Base-by-base conservation (phyloP, 345 rosid genomes). In the Populus pruinosa region DNA sequence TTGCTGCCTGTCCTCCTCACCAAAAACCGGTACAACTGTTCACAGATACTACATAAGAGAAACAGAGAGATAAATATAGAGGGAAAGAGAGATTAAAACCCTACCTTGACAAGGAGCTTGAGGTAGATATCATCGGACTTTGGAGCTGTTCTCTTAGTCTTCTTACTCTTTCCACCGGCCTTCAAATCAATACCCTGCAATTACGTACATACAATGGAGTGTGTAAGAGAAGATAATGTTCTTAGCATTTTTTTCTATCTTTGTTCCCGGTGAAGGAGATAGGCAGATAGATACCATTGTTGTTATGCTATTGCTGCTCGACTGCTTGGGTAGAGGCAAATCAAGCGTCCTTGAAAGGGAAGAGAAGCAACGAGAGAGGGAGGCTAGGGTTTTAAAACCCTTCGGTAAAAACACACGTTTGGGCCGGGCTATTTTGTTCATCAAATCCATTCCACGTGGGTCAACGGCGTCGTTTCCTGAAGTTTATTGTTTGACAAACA, bases 151-250 rank as follows among this genome's bases (percentile, higher is more conserved):
- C 99, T 83, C 82, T 85, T 91, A 56, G 99, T 86, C 87, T 92
- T 92, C 91, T 96, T 96, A 82, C 92, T 91, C 94, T 96, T 96
- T 70, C 99, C 98, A 83, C 98, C 99, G 17, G 99, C 99, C 69
- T 87, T 80, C 87, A 96, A 76, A 89, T 96, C 99, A 82, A 96
- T 91, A 66, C 99, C 99, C 99, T 96, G 88, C 4, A 73, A 77
- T 25, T 27, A 66, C 61, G 41, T 25, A 21, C 5, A 39, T 38
- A n/a, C 16, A 16, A 5, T 1, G 13, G 8, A 38, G 50, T 10
- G 27, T 5, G 29, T 35, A n/a, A 20, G 31, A 53, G 23, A 55
- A 27, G 7, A 11, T 1, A 59, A 41, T 17, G 41, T 66, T n/a
- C 8, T 53, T 12, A 23, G 63, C 14, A 10, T n/a, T n/a, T 56